phyloP scores from a whole-genome alignment of 148 eudicot genomes.

The Fagopyrum esculentum region DNA sequence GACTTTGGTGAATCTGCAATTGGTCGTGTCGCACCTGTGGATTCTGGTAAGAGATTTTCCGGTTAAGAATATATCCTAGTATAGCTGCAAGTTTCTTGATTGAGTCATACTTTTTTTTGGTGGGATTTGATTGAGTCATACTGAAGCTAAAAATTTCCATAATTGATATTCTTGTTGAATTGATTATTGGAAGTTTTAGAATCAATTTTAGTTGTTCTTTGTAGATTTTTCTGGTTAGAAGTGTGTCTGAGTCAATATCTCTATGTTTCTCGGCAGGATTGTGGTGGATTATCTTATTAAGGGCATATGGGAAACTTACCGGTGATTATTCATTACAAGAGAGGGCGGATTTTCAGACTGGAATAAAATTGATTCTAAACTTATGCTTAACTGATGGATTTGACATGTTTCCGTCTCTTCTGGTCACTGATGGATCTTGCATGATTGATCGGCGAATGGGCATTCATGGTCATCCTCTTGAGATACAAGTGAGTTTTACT shows the following conservation, averaged over 20 bases:
- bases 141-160: neutral
- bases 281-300: conserved; percentile 89
- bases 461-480: conserved; percentile 95
- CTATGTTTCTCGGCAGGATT: conserved; percentile 39
- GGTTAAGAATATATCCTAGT: neutral
- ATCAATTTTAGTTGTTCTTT: neutral
- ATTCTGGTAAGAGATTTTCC: conserved; percentile 56
- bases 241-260: neutral
- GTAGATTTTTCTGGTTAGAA: neutral
- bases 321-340: conserved; percentile 84
- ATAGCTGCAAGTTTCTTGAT: too few relatives aligned
- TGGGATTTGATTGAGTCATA: neutral
- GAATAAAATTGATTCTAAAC: conserved; percentile 70
- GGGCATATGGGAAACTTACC: conserved; percentile 86
- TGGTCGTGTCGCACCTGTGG: conserved; percentile 88
- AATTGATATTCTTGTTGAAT: too few relatives aligned
- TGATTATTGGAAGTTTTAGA: too few relatives aligned
- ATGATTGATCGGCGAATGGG: conserved; percentile 99
- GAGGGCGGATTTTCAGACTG: conserved; percentile 92
- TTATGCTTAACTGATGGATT: conserved; percentile 90
- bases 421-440: conserved; percentile 96
- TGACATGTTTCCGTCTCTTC: conserved; percentile 93
- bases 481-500: conserved; percentile 70
- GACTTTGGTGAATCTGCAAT: conserved; percentile 70
- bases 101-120: neutral